Conservation (phyloP, 2,329 filamentous ascomycete species). For the Claviceps monticola region DNA sequence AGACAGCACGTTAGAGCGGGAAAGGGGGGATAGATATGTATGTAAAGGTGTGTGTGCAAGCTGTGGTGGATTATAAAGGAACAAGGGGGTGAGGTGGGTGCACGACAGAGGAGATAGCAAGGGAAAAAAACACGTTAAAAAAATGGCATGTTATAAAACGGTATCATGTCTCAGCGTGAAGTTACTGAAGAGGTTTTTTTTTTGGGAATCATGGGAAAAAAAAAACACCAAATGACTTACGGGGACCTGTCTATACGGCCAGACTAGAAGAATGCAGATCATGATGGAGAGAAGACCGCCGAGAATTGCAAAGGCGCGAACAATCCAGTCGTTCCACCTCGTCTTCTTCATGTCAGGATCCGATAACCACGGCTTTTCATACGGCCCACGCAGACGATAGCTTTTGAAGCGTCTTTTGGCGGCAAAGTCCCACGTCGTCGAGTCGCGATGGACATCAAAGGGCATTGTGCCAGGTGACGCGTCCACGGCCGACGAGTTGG, state of each 20-base stretch:
- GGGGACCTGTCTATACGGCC: conserved; percentile 13
- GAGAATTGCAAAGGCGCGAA: conserved; percentile 17
- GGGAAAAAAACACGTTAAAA: not conserved
- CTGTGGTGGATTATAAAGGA: no score
- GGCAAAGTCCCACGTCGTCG: conserved; percentile 2
- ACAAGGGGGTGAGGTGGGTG: not conserved
- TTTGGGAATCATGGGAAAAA: not conserved
- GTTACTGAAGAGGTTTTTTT: no score
- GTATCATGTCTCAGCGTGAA: no score
- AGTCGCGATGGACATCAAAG: not conserved
- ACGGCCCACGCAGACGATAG: conserved; percentile 19
- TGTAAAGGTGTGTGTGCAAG: no score
- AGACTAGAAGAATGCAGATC: conserved; percentile 18
- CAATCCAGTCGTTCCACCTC: conserved; percentile 22
- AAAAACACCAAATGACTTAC: conserved; percentile 5
- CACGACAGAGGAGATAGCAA: not conserved
- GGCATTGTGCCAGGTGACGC: not conserved
- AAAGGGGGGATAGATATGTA: no score
- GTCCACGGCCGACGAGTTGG: conserved; percentile 1
- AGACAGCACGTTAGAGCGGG: no score
- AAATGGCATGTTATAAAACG: not conserved
- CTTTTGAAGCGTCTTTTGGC: conserved; percentile 16
- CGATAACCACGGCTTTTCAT: conserved; percentile 26
- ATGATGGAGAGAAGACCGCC: conserved; percentile 20
- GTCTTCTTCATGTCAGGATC: conserved; percentile 19